Base-by-base conservation (phyloP, 495 filamentous ascomycete genomes). In the Aspergillus ostianus region DNA sequence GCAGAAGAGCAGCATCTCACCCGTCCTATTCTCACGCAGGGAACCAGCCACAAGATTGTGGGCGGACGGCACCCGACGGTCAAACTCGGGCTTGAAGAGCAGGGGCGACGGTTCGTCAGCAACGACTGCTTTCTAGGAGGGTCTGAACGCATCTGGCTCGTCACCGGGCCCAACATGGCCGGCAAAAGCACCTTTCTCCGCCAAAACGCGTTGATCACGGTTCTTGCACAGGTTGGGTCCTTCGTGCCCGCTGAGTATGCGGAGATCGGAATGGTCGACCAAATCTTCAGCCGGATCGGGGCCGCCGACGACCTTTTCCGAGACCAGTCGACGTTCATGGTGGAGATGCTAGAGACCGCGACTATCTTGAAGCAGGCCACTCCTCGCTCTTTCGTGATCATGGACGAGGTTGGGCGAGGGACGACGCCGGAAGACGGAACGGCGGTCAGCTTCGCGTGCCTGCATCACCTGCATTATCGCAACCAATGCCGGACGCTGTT, bases 91-190 rank as follows among this genome's bases (percentile, higher is more conserved):
- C 80, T 98, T 0, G 80, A 84, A 58, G 86, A 90, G 55, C 85
- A 92, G 68, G 94, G 94, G 3, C 84, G 91, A 30, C 85, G 77
- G 3, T 98, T 98, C 66, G 87, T 90, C 29, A 82, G 85, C 53
- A 98, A 98, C 57, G 90, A 97, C 73, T 95, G 92, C 77, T 80
- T 89, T 47, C 73, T 97, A 17, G 89, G 88, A 19, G 80, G 78
- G 23, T 65, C 77, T 45, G 89, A 93, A 63, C 78, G 83, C 4
- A 81, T 92, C 47, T 93, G 90, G 88, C 82, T 98, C 26, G 90
- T 98, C 62, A 97, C 93, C 0, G 94, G 94, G 0, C 94, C 95
- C n/a, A 98, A 98, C 77, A 98, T 98, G 94, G 95, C 88, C 6
- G 94, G 94, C 29, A 98, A 98, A 74, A 91, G 87, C 68, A 98